Evolutionary conservation across 2,329 filamentous ascomycete genomes (phyloP).

Genomic region (Cladosporium sp.): DNA sequence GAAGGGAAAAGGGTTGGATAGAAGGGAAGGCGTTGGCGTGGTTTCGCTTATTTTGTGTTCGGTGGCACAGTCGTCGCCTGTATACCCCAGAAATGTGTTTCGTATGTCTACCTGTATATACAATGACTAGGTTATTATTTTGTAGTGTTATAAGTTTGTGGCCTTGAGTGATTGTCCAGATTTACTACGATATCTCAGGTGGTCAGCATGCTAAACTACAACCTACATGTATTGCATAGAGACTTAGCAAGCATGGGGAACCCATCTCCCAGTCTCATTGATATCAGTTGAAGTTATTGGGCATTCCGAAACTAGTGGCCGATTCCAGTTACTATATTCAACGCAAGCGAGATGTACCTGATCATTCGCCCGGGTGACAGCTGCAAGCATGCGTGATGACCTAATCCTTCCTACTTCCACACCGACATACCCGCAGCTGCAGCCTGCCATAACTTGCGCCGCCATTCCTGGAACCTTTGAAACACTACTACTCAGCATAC

Average conservation of each 20-base stretch:
- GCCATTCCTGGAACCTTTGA: not conserved
- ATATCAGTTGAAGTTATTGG: not conserved
- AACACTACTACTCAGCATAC: not conserved
- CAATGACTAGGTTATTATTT: not conserved
- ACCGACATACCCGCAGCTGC: constrained; percentile 2
- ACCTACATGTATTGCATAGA: not conserved
- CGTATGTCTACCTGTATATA: constrained; percentile 7
- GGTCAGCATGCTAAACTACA: not conserved
- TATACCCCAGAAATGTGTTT: constrained; percentile 18
- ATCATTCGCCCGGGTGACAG: not conserved
- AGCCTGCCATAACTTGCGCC: constrained; percentile 7
- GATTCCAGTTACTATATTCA: not conserved
- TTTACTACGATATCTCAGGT: not conserved
- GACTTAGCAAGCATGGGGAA: not conserved
- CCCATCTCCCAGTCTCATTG: not conserved
- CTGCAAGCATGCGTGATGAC: constrained; percentile 4
- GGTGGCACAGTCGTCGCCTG: constrained; percentile 16
- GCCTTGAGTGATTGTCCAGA: not conserved
- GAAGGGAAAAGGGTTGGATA: not conserved
- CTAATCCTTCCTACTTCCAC: constrained; percentile 1
- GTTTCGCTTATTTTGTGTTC: constrained; percentile 8
- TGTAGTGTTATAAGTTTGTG: not conserved
- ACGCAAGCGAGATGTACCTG: not conserved
- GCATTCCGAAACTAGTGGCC: not conserved
- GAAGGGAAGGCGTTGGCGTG: constrained; percentile 4